phyloP scores from a whole-genome alignment of 2,329 filamentous ascomycete species.

The Waltergamsia citrina region DNA sequence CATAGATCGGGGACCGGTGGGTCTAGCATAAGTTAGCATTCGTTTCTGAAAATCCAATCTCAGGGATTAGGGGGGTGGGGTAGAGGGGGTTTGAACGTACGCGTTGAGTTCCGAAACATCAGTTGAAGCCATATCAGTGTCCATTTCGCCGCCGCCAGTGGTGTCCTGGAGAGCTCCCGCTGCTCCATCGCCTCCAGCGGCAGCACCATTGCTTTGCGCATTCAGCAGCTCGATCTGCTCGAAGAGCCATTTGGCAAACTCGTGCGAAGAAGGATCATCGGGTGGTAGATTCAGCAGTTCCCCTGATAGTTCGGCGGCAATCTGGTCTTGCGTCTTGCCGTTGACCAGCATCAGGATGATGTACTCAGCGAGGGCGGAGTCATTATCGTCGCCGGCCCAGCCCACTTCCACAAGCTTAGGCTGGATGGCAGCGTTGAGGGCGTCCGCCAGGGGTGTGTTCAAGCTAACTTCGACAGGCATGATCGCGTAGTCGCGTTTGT shows the following conservation, averaged over 20 bases:
- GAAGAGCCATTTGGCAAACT: constrained; percentile 92
- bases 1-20: constrained; percentile 93
- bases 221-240: constrained; percentile 66
- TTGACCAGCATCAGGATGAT: constrained; percentile 96
- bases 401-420: constrained; percentile 88
- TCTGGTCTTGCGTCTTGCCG: constrained; percentile 84
- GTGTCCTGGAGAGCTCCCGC: constrained; percentile 24
- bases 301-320: constrained; percentile 76
- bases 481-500: constrained; percentile 14
- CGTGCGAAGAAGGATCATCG: constrained; percentile 71
- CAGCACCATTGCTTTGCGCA: constrained; percentile 46
- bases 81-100: no score
- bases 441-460: constrained; percentile 75
- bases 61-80: neutral
- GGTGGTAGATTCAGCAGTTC: constrained; percentile 76
- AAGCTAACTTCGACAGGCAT: constrained; percentile 75
- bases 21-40: constrained; percentile 48
- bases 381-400: constrained; percentile 79
- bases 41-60: neutral
- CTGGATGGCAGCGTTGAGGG: constrained; percentile 74
- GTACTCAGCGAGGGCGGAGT: constrained; percentile 85
- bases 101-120: constrained; percentile 41
- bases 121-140: constrained; percentile 64
- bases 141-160: constrained; percentile 35
- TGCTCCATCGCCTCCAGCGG: constrained; percentile 17